Percentiles rank a stretch among this genome's conserved stretches.
phyloP scores from a whole-genome alignment of 2,329 filamentous ascomycete genomes.

The Phaeosphaeria sp. region DNA sequence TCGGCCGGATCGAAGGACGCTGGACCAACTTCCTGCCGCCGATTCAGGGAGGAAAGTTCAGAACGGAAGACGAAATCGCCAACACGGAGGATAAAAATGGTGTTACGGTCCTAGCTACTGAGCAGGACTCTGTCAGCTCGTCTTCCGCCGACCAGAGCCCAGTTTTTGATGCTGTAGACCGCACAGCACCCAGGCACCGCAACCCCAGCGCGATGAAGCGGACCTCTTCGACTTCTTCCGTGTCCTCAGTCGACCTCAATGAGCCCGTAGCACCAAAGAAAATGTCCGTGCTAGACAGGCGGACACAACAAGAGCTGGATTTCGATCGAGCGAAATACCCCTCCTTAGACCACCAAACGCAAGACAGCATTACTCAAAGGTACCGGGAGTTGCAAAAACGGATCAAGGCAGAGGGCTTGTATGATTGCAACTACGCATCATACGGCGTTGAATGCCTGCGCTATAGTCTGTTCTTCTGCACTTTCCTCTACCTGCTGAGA shows the following conservation, averaged over 20 bases:
- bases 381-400: constrained; percentile 80
- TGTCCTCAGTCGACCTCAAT: constrained; percentile 60
- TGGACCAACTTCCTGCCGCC: constrained; percentile 92
- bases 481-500: constrained; percentile 61
- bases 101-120: constrained; percentile 25
- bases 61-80: constrained; percentile 55
- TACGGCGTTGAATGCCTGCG: constrained; percentile 78
- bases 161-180: constrained; percentile 63
- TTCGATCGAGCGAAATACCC: constrained; percentile 85
- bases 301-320: constrained; percentile 76
- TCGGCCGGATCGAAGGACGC: constrained; percentile 78
- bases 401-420: constrained; percentile 77
- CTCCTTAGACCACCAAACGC: constrained; percentile 73
- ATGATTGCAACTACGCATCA: constrained; percentile 80
- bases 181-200: constrained; percentile 45
- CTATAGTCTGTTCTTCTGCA: constrained; percentile 71
- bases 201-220: constrained; percentile 42
- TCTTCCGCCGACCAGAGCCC: constrained; percentile 66
- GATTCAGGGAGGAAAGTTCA: constrained; percentile 86
- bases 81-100: constrained; percentile 42
- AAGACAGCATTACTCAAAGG: constrained; percentile 77
- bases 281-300: constrained; percentile 71
- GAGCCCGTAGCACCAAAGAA: constrained; percentile 46
- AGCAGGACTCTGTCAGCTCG: constrained; percentile 34
- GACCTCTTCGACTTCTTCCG: constrained; percentile 65